Evolutionary conservation across 1,284 basidiomycete species (phyloP).

Genomic region (Cerrena zonata): DNA sequence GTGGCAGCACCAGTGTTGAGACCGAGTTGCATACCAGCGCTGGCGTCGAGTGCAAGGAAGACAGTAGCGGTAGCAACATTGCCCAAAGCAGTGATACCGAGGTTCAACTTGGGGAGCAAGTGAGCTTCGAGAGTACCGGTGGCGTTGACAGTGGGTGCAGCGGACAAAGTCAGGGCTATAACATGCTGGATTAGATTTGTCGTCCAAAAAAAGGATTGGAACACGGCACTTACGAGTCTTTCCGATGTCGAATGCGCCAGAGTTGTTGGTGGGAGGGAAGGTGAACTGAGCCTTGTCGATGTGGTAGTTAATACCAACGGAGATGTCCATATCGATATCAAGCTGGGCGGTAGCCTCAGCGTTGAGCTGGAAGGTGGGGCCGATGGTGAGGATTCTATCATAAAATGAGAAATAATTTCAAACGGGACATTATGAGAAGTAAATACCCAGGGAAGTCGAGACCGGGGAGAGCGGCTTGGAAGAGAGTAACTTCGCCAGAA

Average conservation of each 20-base stretch:
- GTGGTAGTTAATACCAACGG: constrained; percentile 31
- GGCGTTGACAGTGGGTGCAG: constrained; percentile 33
- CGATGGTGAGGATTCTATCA: constrained; percentile 29
- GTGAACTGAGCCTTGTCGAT: constrained; percentile 34
- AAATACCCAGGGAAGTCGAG: constrained; percentile 37
- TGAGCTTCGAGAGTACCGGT: constrained; percentile 40
- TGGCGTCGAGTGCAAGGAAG: constrained; percentile 42
- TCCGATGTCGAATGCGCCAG: constrained; percentile 18
- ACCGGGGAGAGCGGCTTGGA: constrained; percentile 34
- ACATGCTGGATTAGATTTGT: constrained; percentile 5
- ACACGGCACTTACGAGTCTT: constrained; percentile 34
- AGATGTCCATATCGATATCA: constrained; percentile 33
- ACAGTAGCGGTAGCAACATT: constrained; percentile 32
- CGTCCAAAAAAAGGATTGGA: constrained; percentile 2
- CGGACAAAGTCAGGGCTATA: constrained; percentile 38
- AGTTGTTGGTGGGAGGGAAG: constrained; percentile 34
- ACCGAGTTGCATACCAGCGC: constrained; percentile 32
- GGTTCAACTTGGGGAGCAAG: constrained; percentile 42
- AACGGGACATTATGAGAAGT: not conserved
- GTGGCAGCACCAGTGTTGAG: constrained; percentile 18
- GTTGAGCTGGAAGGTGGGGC: constrained; percentile 30
- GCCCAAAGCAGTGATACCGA: constrained; percentile 38
- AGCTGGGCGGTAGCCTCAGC: constrained; percentile 24
- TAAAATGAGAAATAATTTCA: not conserved
- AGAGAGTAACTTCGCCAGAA: constrained; percentile 24